phyloP scores from a whole-genome alignment of 495 filamentous ascomycete genomes.

The Talaromyces borbonicus region DNA sequence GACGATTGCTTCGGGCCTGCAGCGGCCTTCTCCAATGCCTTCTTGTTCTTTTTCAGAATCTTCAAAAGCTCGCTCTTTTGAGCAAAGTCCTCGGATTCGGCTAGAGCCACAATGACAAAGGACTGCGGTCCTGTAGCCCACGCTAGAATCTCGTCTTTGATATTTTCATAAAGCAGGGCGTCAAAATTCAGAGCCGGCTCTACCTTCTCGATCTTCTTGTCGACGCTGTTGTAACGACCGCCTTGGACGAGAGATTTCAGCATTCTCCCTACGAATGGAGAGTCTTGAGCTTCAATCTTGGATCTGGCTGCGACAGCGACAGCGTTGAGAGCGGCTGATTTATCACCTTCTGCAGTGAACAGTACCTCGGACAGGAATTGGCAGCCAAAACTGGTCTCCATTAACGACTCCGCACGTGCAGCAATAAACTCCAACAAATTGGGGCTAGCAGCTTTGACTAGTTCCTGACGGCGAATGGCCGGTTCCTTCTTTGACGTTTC shows the following conservation, averaged over 20 bases:
- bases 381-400: constrained; percentile 69
- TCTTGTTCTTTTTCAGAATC: constrained; percentile 48
- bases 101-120: constrained; percentile 69
- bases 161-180: constrained; percentile 62
- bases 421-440: constrained; percentile 63
- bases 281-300: constrained; percentile 45
- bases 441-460: constrained; percentile 46
- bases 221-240: constrained; percentile 65
- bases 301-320: constrained; percentile 60
- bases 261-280: constrained; percentile 67
- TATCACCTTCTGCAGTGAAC: constrained; percentile 65
- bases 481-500: constrained; percentile 88
- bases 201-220: constrained; percentile 56
- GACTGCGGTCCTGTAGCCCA: constrained; percentile 81
- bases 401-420: constrained; percentile 52
- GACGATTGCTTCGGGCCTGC: constrained; percentile 15
- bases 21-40: constrained; percentile 42
- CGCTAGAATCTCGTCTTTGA: constrained; percentile 60
- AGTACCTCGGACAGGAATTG: constrained; percentile 79
- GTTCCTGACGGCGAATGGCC: constrained; percentile 60
- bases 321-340: constrained; percentile 55
- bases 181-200: constrained; percentile 77
- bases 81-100: constrained; percentile 71
- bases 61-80: constrained; percentile 54
- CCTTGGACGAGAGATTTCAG: constrained; percentile 82